Evolutionary conservation across 805 yeast species (phyloP), one percentile per base, ranked within the genome.

Genomic region (Saccharomycopsis malanga): DNA sequence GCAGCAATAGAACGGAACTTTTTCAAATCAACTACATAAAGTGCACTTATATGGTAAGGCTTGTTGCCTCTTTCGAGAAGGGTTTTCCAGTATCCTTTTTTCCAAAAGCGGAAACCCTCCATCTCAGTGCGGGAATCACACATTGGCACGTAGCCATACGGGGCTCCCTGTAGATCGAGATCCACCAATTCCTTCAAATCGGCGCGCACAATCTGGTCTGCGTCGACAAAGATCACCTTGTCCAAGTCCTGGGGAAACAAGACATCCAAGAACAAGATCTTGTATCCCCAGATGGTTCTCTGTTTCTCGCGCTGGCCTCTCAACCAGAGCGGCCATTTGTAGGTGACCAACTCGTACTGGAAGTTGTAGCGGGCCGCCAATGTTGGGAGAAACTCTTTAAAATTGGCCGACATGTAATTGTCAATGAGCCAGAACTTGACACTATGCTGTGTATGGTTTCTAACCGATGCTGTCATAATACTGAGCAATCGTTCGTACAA

Each of bases 291-390:
- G 44, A 87, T 77, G 2, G 81, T 78, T 52, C 96, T 71, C 58
- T 82, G 88, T 57, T 77, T 77, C 54, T 83, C 91, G 32, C 81
- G 63, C 64, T 91, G 98, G 2, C 73, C 72, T 42, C 89, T 73
- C 18, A 91, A 68, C 95, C 97, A 91, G 7, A 69, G 62, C 12
- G 98, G 98, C 98, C 98, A 91, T 53, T 83, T 82, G 62, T 85
- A 91, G 1, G 83, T 77, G n/a, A 93, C 70, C 39, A 87, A 63
- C 57, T 87, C 91, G 58, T 81, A 85, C 42, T 81, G 73, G 58
- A 86, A 83, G 1, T 78, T 77, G 57, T 74, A 76, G 45, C 73
- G 59, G 15, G 66, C 61, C 0, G 94, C 81, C 46, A 87, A 57
- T 14, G 58, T 53, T 0, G 87, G 84, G n/a, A 87, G 58, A 42